Evolutionary conservation across 192 early-diverging fungal species (phyloP), one percentile per base, ranked within the genome.

Genomic region (Mortierella antarctica): DNA sequence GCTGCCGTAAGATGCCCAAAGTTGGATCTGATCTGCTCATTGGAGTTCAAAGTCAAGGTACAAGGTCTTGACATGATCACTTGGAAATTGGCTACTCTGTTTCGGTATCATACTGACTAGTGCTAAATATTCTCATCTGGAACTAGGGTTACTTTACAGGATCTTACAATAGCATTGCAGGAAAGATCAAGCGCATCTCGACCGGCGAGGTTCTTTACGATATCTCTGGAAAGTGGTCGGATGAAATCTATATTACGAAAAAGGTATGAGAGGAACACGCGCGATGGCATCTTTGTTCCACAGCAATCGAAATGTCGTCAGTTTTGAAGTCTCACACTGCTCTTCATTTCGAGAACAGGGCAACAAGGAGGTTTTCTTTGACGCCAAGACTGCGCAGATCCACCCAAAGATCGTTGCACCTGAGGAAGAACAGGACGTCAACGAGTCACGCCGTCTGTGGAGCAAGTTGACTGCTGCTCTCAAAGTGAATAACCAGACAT

Each of bases 31-130:
- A 70, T 90, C 46, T 95, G 93, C 65, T 90, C 95, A 57, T 82
- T 98, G 54, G 95, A 97, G 61, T 98, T 97, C 77, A 93, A 94
- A 79, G 91, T 92, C 51, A 97, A 96, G 88, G 95, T 94, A 86
- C 12, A 42, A 14, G 23, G 21, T 61, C n/a, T 44, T 44, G 31
- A 18, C 12, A 11, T 1, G 57, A 10, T 6, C 6, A 58, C 39
- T 23, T 57, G 9, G 13, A 57, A 31, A 40, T 42, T 44, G 6
- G 40, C 41, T n/a, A 17, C 41, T 61, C 14, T 15, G 8, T 44
- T 17, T 41, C 52, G 5, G 52, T 15, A 60, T 31, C 7, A 41
- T 42, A 17, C 2, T 60, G 15, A 8, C 13, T 7, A 31, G 31
- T 12, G 13, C 4, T 15, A 51, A 8, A 15, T 23, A 18, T 52